Conservation (phyloP, 1,139 yeast genomes). For the Geotrichum reessii region DNA sequence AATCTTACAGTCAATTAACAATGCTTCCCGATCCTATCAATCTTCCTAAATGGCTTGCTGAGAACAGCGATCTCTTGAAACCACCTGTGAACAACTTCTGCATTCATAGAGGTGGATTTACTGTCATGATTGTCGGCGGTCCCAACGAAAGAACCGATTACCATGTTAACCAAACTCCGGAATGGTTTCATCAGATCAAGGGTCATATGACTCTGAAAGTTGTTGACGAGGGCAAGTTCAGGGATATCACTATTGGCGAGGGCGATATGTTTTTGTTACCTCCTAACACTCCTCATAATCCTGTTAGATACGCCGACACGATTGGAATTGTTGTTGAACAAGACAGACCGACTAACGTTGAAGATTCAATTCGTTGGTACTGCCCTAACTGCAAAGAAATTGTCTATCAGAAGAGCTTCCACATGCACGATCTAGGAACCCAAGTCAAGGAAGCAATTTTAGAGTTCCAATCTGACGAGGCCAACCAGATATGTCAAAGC, state of each 20-base stretch:
- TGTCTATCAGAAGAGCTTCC: slow-evolving; percentile 65
- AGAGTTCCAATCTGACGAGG: slow-evolving; percentile 57
- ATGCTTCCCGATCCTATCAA: slow-evolving; percentile 71
- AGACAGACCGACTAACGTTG: slow-evolving; percentile 67
- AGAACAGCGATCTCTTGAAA: slow-evolving; percentile 65
- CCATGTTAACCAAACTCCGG: slow-evolving; percentile 91
- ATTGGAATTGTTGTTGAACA: slow-evolving; percentile 94
- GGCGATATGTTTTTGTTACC: slow-evolving; percentile 87
- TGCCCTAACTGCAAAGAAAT: slow-evolving; percentile 61
- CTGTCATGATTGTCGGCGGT: slow-evolving; percentile 92
- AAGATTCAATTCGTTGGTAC: slow-evolving; percentile 81
- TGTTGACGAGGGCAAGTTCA: slow-evolving; percentile 75
- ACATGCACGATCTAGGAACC: slow-evolving; percentile 78
- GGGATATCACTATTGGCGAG: slow-evolving; percentile 68
- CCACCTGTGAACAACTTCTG: slow-evolving; percentile 94
- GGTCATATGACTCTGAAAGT: slow-evolving; percentile 82
- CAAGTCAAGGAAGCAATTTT: slow-evolving; percentile 82
- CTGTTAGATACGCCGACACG: slow-evolving; percentile 78
- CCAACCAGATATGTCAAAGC: slow-evolving; percentile 62
- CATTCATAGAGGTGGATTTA: slow-evolving; percentile 84
- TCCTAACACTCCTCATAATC: slow-evolving; percentile 79
- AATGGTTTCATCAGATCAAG: slow-evolving; percentile 82
- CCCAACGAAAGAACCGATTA: slow-evolving; percentile 92
- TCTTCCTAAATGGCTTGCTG: slow-evolving; percentile 72
- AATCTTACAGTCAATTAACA: background rate